Evolutionary conservation across 2,329 filamentous ascomycete genomes (phyloP).

Genomic region (Canariomyces notabilis): DNA sequence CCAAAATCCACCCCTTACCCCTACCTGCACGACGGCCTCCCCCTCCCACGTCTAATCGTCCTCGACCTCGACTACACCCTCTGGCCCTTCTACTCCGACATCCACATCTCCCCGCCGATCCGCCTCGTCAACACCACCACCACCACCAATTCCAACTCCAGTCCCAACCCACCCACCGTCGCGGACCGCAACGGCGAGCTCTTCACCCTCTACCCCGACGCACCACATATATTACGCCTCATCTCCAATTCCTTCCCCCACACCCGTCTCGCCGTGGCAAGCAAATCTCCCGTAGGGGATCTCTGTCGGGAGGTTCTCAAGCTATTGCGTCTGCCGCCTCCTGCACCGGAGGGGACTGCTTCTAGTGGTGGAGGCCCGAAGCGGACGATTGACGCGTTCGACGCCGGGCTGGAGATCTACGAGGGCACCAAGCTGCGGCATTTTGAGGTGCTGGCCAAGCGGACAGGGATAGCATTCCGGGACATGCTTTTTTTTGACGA

Average conservation of each 20-base stretch:
- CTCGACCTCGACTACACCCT: constrained; percentile 98
- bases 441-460: constrained; percentile 67
- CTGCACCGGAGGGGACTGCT: constrained; percentile 17
- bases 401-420: constrained; percentile 60
- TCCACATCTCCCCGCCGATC: constrained; percentile 74
- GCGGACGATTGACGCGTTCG: constrained; percentile 55
- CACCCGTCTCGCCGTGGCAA: constrained; percentile 65
- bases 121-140: too few relatives aligned
- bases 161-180: constrained; percentile 34
- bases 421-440: constrained; percentile 81
- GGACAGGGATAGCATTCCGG: constrained; percentile 65
- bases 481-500: constrained; percentile 98
- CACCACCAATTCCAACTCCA: too few relatives aligned
- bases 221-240: constrained; percentile 58
- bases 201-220: constrained; percentile 66
- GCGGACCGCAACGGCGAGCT: constrained; percentile 58
- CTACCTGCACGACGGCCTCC: constrained; percentile 52
- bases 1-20: too few relatives aligned
- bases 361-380: constrained; percentile 28
- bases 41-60: constrained; percentile 76
- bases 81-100: constrained; percentile 99
- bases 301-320: constrained; percentile 77
- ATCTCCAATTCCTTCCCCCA: constrained; percentile 39
- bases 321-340: constrained; percentile 55
- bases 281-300: constrained; percentile 73